Evolutionary conservation across 495 filamentous ascomycete species (phyloP).

Genomic region (Penicillium psychrofluorescens): DNA sequence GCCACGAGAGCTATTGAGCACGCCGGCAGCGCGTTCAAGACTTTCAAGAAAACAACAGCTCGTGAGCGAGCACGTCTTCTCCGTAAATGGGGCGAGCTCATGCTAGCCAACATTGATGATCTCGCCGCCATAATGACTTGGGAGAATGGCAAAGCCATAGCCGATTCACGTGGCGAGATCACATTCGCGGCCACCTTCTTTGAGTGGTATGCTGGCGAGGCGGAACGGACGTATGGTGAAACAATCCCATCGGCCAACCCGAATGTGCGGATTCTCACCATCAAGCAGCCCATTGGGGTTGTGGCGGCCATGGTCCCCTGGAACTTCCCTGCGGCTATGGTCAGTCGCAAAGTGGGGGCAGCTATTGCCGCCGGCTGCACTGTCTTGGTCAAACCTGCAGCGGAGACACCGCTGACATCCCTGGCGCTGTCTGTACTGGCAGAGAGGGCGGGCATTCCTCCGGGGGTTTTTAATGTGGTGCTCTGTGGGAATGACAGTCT

Average conservation of each 20-base stretch:
- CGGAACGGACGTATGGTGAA: conserved; percentile 63
- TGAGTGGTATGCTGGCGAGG: conserved; percentile 78
- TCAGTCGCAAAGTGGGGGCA: conserved; percentile 69
- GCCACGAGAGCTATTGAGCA: conserved; percentile 57
- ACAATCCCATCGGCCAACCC: conserved; percentile 47
- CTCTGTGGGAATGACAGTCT: conserved; percentile 39
- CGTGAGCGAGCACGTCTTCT: conserved; percentile 56
- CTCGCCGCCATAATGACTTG: conserved; percentile 53
- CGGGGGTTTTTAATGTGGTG: conserved; percentile 43
- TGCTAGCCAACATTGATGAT: conserved; percentile 69
- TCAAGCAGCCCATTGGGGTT: conserved; percentile 31
- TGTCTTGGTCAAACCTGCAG: conserved; percentile 42
- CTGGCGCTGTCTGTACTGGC: conserved; percentile 40
- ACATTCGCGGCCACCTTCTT: conserved; percentile 71
- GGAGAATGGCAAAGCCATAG: conserved; percentile 71
- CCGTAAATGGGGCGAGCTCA: conserved; percentile 42
- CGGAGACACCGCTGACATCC: conserved; percentile 41
- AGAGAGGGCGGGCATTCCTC: conserved; percentile 41
- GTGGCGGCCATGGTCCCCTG: conserved; percentile 41
- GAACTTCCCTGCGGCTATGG: conserved; percentile 85
- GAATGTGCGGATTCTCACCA: conserved; percentile 9
- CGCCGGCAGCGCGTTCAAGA: conserved; percentile 60
- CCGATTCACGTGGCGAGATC: conserved; percentile 68
- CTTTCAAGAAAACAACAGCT: conserved; percentile 58
- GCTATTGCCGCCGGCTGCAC: conserved; percentile 48